Conservation (phyloP, 139 green algal species). For the Limnomonas spitsbergensis region DNA sequence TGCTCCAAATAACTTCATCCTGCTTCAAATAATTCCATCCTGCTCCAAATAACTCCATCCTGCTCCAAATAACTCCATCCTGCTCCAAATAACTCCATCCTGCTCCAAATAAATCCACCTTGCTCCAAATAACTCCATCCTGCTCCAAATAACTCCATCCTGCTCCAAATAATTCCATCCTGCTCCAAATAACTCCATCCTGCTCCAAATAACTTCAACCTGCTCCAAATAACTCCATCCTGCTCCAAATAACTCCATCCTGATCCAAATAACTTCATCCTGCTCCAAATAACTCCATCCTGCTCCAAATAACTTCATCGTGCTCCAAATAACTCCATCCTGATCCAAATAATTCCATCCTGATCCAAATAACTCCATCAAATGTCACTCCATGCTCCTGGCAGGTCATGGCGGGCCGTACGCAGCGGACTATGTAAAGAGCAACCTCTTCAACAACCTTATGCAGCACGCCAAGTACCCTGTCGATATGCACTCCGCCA, state of each 20-base stretch:
- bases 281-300: constrained; percentile 57
- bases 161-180: too few relatives aligned
- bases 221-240: neutral
- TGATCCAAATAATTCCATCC: neutral
- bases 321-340: constrained; percentile 76
- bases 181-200: too few relatives aligned
- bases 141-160: too few relatives aligned
- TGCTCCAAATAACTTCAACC: neutral
- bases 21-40: too few relatives aligned
- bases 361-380: neutral
- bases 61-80: too few relatives aligned
- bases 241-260: neutral
- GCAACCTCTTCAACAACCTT: constrained; percentile 82
- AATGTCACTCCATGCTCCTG: neutral
- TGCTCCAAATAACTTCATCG: constrained; percentile 34
- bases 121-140: too few relatives aligned
- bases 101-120: too few relatives aligned
- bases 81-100: too few relatives aligned
- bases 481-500: constrained; percentile 31
- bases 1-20: too few relatives aligned
- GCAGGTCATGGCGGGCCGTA: constrained; percentile 83
- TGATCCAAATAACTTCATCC: neutral
- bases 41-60: too few relatives aligned
- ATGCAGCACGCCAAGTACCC: constrained; percentile 66
- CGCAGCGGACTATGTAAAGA: constrained; percentile 79